Conservation (phyloP, 2,329 filamentous ascomycete genomes). For the Alternaria gansuensis region DNA sequence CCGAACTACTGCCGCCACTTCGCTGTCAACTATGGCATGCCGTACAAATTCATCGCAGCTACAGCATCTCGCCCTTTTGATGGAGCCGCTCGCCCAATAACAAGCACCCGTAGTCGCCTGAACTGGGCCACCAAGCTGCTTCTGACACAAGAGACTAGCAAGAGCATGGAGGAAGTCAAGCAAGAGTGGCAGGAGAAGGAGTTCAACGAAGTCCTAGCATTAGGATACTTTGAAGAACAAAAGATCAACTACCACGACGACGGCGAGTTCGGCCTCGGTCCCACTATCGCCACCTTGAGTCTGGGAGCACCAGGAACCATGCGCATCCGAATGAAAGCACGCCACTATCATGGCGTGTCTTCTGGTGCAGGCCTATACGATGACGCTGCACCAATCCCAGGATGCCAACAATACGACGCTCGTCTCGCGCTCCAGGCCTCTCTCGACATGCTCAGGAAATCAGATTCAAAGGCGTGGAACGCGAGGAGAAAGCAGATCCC, state of each 20-base stretch:
- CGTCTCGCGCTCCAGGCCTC: slow-evolving; percentile 46
- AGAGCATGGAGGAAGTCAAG: slow-evolving; percentile 22
- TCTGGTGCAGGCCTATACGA: slow-evolving; percentile 47
- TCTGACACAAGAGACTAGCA: slow-evolving; percentile 40
- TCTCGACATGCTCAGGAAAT: slow-evolving; percentile 35
- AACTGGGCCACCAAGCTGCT: slow-evolving; percentile 64
- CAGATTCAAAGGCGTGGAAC: slow-evolving; percentile 34
- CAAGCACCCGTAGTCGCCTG: slow-evolving; percentile 62
- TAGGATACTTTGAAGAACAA: slow-evolving; percentile 70
- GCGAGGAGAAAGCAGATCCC: slow-evolving; percentile 46
- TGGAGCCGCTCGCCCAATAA: slow-evolving; percentile 54
- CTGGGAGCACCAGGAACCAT: slow-evolving; percentile 68
- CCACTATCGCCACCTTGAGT: slow-evolving; percentile 67
- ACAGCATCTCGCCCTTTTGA: slow-evolving; percentile 50
- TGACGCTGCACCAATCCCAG: slow-evolving; percentile 40
- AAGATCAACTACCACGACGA: slow-evolving; percentile 72
- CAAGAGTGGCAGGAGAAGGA: slow-evolving; percentile 40
- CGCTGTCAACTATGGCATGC: slow-evolving; percentile 67
- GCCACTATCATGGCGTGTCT: slow-evolving; percentile 55
- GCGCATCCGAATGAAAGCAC: slow-evolving; percentile 65
- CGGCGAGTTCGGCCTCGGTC: slow-evolving; percentile 69
- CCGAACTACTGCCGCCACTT: slow-evolving; percentile 64
- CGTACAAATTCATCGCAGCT: slow-evolving; percentile 71
- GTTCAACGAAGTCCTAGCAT: slow-evolving; percentile 71
- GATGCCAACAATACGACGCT: slow-evolving; percentile 45